phyloP scores from a whole-genome alignment of 352 stramenopile species.

The Phytophthora vignae region DNA sequence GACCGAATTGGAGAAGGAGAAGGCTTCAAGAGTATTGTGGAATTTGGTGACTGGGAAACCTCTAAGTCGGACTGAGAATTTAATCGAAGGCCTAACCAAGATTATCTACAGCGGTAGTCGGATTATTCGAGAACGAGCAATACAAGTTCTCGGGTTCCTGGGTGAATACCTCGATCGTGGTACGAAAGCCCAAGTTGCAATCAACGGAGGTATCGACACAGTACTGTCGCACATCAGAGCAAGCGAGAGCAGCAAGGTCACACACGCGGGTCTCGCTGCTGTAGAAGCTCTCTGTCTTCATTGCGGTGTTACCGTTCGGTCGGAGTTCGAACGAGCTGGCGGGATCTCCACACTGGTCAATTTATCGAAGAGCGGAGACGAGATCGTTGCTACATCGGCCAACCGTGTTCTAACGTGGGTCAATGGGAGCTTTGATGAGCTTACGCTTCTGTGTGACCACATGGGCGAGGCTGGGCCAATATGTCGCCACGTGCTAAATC shows the following conservation, averaged over 20 bases:
- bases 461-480: not conserved
- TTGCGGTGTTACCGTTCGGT: not conserved
- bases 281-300: not conserved
- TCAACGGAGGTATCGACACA: not conserved
- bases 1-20: not conserved
- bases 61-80: not conserved
- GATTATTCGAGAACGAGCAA: not conserved
- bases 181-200: not conserved
- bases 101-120: not conserved
- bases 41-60: not conserved
- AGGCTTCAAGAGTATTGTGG: not conserved
- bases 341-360: not conserved
- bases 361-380: not conserved
- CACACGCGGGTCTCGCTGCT: not conserved
- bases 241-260: not conserved
- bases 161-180: not conserved
- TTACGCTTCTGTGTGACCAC: not conserved
- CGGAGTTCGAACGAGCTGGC: not conserved
- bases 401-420: not conserved
- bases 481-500: not conserved
- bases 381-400: not conserved
- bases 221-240: not conserved
- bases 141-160: not conserved
- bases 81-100: not conserved
- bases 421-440: not conserved